These are phyloP conservation scores for Cyberlindnera bimundalis DNA, from an alignment of 805 yeast genomes.

Conservation along the genomic window DNA sequence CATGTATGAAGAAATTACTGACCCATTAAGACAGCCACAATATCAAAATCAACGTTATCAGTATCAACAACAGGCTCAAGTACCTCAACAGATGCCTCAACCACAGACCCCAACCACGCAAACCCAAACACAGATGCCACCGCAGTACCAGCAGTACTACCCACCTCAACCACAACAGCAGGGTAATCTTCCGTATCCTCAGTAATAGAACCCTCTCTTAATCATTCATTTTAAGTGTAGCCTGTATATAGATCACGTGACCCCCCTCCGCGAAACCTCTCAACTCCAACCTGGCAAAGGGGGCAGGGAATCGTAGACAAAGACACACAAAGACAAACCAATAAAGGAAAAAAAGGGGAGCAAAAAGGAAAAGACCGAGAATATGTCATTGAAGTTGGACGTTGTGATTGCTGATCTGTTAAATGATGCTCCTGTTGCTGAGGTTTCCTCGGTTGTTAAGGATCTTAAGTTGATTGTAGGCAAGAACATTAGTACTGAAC, in stretches of 20 bases:
- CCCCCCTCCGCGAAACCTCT: no score
- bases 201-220: background rate
- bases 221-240: background rate
- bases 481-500: conserved; percentile 33
- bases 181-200: conserved; percentile 6
- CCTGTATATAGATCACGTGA: no score
- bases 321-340: no score
- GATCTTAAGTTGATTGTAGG: conserved; percentile 45
- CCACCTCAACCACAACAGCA: conserved; percentile 8
- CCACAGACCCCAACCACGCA: background rate
- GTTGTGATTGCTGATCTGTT: conserved; percentile 10
- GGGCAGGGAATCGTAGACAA: no score
- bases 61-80: conserved; percentile 19
- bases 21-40: conserved; percentile 33
- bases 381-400: conserved; percentile 9
- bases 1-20: conserved; percentile 66
- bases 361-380: no score
- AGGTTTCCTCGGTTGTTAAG: conserved; percentile 30
- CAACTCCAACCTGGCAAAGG: no score
- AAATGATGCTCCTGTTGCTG: conserved; percentile 15
- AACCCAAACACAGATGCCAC: no score
- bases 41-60: conserved; percentile 30
- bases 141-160: conserved; percentile 16
- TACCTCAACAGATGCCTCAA: background rate
- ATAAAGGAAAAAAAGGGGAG: no score